phyloP scores from a whole-genome alignment of 768 basidiomycete species.

The Pleurotus tuoliensis region DNA sequence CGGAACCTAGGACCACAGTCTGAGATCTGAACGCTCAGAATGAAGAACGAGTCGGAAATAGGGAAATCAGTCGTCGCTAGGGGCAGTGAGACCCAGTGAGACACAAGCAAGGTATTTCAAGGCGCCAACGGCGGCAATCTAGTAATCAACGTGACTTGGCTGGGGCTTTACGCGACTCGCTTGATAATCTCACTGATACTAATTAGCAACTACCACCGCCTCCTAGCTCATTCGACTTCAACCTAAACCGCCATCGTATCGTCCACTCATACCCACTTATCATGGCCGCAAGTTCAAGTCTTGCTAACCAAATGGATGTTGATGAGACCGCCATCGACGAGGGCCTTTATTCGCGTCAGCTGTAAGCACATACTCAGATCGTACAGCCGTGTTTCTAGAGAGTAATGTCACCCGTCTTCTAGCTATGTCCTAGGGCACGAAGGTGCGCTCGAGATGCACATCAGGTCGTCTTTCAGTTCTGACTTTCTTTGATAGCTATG shows the following conservation, averaged over 20 bases:
- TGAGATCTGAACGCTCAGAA: too few relatives aligned
- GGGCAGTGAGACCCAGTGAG: too few relatives aligned
- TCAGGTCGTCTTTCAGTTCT: neutral
- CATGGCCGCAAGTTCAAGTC: constrained; percentile 37
- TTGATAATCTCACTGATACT: constrained; percentile 2
- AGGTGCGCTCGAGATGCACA: constrained; percentile 43
- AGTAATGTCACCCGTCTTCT: constrained; percentile 14
- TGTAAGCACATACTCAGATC: constrained; percentile 48
- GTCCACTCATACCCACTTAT: constrained; percentile 12
- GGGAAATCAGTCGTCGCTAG: too few relatives aligned
- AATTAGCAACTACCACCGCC: neutral
- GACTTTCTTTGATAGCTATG: constrained; percentile 66
- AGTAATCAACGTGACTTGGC: constrained; percentile 3
- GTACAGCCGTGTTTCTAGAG: constrained; percentile 10
- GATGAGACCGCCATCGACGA: constrained; percentile 90
- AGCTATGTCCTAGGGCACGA: constrained; percentile 97
- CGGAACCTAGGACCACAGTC: too few relatives aligned
- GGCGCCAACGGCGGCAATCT: too few relatives aligned
- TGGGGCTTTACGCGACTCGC: neutral
- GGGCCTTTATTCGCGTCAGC: constrained; percentile 88
- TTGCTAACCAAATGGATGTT: constrained; percentile 67
- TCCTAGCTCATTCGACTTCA: constrained; percentile 10
- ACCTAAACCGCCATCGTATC: constrained; percentile 14
- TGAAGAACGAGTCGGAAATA: too few relatives aligned
- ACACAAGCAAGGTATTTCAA: too few relatives aligned